Percentiles rank a stretch among this genome's conserved stretches.
These are phyloP conservation scores for Mycena capillaripes DNA, from an alignment of 768 basidiomycete species.

Conservation along the genomic window DNA sequence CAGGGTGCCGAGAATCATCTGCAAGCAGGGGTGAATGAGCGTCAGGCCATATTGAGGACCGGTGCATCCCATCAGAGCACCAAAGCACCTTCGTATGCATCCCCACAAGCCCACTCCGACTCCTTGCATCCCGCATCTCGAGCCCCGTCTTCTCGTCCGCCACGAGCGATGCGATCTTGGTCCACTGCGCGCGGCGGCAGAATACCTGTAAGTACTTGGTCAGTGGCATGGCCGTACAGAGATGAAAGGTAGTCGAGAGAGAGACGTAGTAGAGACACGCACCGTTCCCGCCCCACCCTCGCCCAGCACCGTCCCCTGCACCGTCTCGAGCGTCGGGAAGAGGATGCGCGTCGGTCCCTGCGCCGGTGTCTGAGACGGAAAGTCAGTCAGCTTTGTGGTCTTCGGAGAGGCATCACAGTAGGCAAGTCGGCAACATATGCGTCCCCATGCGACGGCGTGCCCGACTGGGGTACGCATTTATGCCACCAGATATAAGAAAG, in stretches of 20 bases:
- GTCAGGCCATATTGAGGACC: too few species aligned
- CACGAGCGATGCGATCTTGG: slow-evolving; percentile 30
- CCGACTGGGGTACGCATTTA: too few species aligned
- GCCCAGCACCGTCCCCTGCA: slow-evolving; percentile 60
- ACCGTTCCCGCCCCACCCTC: slow-evolving; percentile 69
- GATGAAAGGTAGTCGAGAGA: slow-evolving; percentile 32
- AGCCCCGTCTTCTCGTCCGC: slow-evolving; percentile 60
- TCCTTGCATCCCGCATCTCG: slow-evolving; percentile 70
- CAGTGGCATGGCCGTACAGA: neutral
- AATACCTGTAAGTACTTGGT: slow-evolving; percentile 52
- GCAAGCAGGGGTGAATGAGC: neutral
- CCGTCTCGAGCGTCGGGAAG: slow-evolving; percentile 69
- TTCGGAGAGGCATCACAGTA: too few species aligned
- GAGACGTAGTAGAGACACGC: neutral
- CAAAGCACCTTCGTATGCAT: slow-evolving; percentile 76
- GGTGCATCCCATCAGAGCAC: too few species aligned
- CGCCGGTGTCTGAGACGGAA: slow-evolving; percentile 2
- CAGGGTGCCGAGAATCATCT: slow-evolving; percentile 66
- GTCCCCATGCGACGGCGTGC: too few species aligned
- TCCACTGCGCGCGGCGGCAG: slow-evolving; percentile 67
- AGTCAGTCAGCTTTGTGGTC: neutral
- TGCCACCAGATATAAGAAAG: neutral
- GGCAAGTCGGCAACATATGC: too few species aligned
- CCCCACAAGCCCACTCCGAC: slow-evolving; percentile 68
- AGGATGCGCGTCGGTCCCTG: slow-evolving; percentile 57